Conservation (phyloP, 148 eudicot species). For the Selenicereus undatus region DNA sequence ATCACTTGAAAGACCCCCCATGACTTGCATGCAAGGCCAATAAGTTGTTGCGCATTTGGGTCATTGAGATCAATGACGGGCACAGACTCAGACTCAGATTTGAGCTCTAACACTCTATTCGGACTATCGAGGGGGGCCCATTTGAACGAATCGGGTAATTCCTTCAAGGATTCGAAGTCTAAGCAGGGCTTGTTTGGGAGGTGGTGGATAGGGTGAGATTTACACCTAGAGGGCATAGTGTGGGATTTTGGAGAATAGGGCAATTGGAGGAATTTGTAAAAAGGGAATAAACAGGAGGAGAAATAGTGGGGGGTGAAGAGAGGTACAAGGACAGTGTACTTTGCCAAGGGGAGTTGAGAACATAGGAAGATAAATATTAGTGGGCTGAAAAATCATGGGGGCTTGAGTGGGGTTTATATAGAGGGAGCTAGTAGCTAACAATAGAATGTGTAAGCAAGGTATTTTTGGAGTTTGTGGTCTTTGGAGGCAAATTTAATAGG, state of each 20-base stretch:
- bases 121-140: slow-evolving; percentile 34
- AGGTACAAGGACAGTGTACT: slow-evolving; percentile 15
- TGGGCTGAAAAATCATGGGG: slow-evolving; percentile 12
- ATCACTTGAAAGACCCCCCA: slow-evolving; percentile 79
- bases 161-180: slow-evolving; percentile 51
- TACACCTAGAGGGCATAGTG: slow-evolving; percentile 42
- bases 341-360: slow-evolving; percentile 10
- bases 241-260: background rate
- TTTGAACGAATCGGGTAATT: slow-evolving; percentile 68
- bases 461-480: slow-evolving; percentile 8
- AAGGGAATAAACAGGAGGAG: background rate
- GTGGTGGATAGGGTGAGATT: background rate
- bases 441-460: background rate
- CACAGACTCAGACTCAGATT: slow-evolving; percentile 15
- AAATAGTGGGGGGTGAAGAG: background rate
- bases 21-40: slow-evolving; percentile 68
- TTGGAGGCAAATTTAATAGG: slow-evolving; percentile 14
- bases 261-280: background rate
- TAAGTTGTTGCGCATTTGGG: slow-evolving; percentile 35
- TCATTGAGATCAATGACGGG: slow-evolving; percentile 53
- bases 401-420: slow-evolving; percentile 24
- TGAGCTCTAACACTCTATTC: background rate
- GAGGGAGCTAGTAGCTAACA: slow-evolving; percentile 2
- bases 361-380: background rate
- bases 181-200: slow-evolving; percentile 6